Base-by-base conservation (phyloP, 2,329 filamentous ascomycete species). In the Aspergillus puulaauensis region DNA sequence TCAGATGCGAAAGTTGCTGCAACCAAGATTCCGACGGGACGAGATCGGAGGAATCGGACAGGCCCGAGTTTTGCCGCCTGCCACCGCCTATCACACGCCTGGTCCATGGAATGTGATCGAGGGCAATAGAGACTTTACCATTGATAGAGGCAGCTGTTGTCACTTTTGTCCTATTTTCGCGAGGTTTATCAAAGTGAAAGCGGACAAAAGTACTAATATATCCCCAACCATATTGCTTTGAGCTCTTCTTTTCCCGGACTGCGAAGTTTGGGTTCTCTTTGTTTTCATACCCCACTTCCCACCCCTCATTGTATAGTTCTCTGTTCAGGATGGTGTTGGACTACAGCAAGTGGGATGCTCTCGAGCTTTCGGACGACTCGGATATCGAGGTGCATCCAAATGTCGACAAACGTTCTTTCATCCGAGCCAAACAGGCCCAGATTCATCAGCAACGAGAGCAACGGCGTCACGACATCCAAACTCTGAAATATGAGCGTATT, bases 361-460 rank as follows among this genome's bases (percentile, higher is more conserved):
- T 99, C 71, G 95, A 99, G 86, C 87, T 99, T 72, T 96, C 91
- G 70, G 95, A 99, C 77, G 95, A 99, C 78, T 97, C 92, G 52
- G 95, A 99, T 71, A 88, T 99, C 68, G 95, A 99, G 79, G 95
- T 98, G 52, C 95, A 99, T 77, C 95, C 95, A 60, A 99, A 99
- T 73, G 95, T 99, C 73, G 95, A 99, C 80, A 99, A 99, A 77
- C 86, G 89, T 52, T 98, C 93, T 60, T 99, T 99, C 77, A 99
- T 99, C 75, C 91, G 93, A 64, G 96, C 95, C 64, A 99, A 99
- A 79, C 95, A 98, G 80, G 89, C 88, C 68, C 93, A 99, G 78
- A 99, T 99, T 68, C 95, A 99, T 75, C 87, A 93, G 71, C 89
- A 97, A 73, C 89, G 95, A 55, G 82, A 87, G 65, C 89, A 96